Conservation (phyloP, 192 early-diverging fungal species). For the Entophlyctis helioformis region DNA sequence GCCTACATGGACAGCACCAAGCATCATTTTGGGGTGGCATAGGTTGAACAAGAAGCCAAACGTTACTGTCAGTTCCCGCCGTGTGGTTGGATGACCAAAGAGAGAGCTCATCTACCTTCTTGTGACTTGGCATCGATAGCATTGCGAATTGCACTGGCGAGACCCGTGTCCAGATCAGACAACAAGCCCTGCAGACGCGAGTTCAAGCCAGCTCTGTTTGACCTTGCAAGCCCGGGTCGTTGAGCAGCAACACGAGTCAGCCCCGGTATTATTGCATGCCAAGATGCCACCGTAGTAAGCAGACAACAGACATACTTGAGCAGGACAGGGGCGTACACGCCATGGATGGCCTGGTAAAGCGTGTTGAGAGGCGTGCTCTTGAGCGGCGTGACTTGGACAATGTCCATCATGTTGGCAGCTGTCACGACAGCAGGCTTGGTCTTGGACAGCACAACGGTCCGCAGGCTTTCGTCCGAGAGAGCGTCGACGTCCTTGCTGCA, state of each 20-base stretch:
- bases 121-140: too few species aligned
- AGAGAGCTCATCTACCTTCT: too few species aligned
- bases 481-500: not conserved
- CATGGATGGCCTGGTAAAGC: constrained; percentile 22
- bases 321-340: constrained; percentile 21
- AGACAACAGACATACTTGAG: constrained; percentile 13
- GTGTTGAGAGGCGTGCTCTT: constrained; percentile 5
- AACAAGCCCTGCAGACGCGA: constrained; percentile 20
- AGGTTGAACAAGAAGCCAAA: too few species aligned
- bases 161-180: constrained; percentile 19
- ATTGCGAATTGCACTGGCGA: constrained; percentile 3
- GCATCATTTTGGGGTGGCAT: too few species aligned
- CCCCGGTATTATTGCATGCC: too few species aligned
- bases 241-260: too few species aligned
- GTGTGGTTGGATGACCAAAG: too few species aligned
- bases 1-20: too few species aligned
- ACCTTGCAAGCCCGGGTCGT: too few species aligned
- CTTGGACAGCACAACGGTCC: constrained; percentile 5
- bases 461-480: not conserved
- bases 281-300: too few species aligned
- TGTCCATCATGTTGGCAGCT: constrained; percentile 4
- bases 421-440: constrained; percentile 3
- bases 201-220: too few species aligned
- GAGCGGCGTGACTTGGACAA: constrained; percentile 8
- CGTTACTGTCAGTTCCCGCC: too few species aligned